Evolutionary conservation across 2,329 filamentous ascomycete species (phyloP).

Genomic region (Chrysosporium keratinophilum): DNA sequence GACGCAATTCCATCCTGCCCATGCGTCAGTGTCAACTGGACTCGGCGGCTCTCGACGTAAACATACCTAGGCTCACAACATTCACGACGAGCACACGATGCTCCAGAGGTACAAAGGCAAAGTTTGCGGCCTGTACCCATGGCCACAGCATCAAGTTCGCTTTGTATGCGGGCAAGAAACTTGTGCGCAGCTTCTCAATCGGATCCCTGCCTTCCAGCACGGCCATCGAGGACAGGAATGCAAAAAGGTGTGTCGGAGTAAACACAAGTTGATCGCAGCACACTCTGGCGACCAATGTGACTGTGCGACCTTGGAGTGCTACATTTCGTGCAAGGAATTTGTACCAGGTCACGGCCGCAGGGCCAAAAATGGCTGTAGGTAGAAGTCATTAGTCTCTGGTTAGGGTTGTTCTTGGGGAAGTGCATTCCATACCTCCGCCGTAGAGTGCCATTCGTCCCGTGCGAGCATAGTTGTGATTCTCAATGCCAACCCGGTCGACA

Average conservation of each 20-base stretch:
- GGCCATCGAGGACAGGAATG: slow-evolving; percentile 78
- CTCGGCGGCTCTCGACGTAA: background rate
- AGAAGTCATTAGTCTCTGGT: background rate
- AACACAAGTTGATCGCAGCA: slow-evolving; percentile 72
- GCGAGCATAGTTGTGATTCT: slow-evolving; percentile 57
- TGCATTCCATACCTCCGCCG: slow-evolving; percentile 34
- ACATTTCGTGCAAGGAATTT: slow-evolving; percentile 63
- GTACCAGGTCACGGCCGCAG: slow-evolving; percentile 80
- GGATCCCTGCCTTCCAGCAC: slow-evolving; percentile 60
- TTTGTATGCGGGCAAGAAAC: slow-evolving; percentile 60
- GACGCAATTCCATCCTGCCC: slow-evolving; percentile 49
- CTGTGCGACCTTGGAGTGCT: slow-evolving; percentile 52
- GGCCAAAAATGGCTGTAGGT: slow-evolving; percentile 64
- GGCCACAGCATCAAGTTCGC: slow-evolving; percentile 90
- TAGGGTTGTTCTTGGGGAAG: background rate
- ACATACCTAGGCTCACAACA: slow-evolving; percentile 58
- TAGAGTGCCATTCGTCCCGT: slow-evolving; percentile 42
- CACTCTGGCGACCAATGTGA: slow-evolving; percentile 67
- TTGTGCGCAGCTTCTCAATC: slow-evolving; percentile 59
- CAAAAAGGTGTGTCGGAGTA: slow-evolving; percentile 68
- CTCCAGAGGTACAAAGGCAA: slow-evolving; percentile 73
- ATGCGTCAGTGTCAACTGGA: background rate
- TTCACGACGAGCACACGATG: slow-evolving; percentile 81
- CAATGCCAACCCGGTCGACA: slow-evolving; percentile 68
- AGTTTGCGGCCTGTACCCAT: slow-evolving; percentile 72